A percentile compares a stretch with the other conserved stretches of the same genome.
phyloP scores from a whole-genome alignment of 208 protist species.

The Acanthamoeba royreba region DNA sequence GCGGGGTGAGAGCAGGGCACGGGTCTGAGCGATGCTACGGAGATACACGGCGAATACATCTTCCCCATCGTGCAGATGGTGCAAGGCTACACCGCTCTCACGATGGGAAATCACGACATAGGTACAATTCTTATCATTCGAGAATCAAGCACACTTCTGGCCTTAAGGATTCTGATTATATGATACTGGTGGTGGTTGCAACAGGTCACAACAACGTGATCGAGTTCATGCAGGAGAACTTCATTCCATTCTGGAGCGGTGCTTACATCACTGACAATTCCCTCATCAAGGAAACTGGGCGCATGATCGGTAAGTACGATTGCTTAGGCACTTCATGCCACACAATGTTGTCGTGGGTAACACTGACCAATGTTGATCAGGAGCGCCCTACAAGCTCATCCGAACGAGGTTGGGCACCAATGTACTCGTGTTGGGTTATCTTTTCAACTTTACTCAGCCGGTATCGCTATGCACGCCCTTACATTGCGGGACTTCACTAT shows the following conservation, averaged over 20 bases:
- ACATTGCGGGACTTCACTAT: background rate
- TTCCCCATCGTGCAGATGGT: slow-evolving; percentile 45
- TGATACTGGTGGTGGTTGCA: background rate
- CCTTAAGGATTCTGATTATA: background rate
- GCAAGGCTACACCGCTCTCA: slow-evolving; percentile 41
- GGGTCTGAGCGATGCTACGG: slow-evolving; percentile 48
- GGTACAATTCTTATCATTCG: background rate
- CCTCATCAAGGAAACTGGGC: background rate
- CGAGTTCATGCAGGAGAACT: background rate
- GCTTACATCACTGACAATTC: slow-evolving; percentile 33
- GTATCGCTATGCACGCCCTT: background rate
- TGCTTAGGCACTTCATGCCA: background rate
- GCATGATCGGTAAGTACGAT: background rate
- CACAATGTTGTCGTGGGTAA: background rate
- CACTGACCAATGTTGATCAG: background rate
- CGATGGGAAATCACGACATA: slow-evolving; percentile 60
- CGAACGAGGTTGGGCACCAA: background rate
- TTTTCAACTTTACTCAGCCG: slow-evolving; percentile 40
- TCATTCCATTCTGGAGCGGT: background rate
- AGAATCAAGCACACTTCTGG: background rate
- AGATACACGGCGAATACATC: slow-evolving; percentile 42
- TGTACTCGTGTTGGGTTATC: background rate
- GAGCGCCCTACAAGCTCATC: background rate
- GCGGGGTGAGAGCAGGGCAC: slow-evolving; percentile 13
- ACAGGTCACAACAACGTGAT: slow-evolving; percentile 36